phyloP scores from a whole-genome alignment of 257 asterid genomes.

The Cynanchum wilfordii region DNA sequence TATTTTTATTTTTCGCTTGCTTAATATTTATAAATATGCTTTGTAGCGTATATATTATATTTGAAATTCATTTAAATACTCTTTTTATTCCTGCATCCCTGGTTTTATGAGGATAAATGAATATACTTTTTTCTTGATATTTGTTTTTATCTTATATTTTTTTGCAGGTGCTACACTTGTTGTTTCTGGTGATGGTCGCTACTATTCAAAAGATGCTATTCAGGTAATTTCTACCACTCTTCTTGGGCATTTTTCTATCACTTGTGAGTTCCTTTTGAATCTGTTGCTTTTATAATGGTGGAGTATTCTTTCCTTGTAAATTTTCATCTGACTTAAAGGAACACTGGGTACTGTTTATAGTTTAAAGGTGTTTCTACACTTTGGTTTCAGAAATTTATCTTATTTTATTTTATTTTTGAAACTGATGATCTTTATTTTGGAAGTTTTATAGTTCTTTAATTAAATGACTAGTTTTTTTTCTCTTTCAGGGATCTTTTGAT shows the following conservation, averaged over 20 bases:
- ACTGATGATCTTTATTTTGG: not conserved
- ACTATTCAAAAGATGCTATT: slow-evolving; percentile 86
- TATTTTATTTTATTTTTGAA: not conserved
- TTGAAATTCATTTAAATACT: not conserved
- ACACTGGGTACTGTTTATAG: not conserved
- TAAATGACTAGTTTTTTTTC: not conserved
- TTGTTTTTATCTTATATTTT: not conserved
- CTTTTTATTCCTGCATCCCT: not conserved
- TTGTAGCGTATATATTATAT: not conserved
- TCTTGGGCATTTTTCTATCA: not conserved
- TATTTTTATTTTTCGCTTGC: not conserved
- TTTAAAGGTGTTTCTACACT: not conserved
- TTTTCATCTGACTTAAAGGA: not conserved
- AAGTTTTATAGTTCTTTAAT: not conserved
- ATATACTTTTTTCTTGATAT: not conserved
- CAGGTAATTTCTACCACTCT: slow-evolving; percentile 42
- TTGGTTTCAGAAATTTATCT: not conserved
- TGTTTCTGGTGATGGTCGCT: slow-evolving; percentile 99
- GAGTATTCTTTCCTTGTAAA: not conserved
- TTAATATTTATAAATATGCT: not conserved
- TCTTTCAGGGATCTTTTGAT: not conserved
- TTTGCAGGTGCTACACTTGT: slow-evolving; percentile 84
- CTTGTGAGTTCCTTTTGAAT: not conserved
- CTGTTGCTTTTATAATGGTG: not conserved
- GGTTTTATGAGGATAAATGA: not conserved